Evolutionary conservation across 352 stramenopile species (phyloP).

Genomic region (Saprolegnia parasitica): DNA sequence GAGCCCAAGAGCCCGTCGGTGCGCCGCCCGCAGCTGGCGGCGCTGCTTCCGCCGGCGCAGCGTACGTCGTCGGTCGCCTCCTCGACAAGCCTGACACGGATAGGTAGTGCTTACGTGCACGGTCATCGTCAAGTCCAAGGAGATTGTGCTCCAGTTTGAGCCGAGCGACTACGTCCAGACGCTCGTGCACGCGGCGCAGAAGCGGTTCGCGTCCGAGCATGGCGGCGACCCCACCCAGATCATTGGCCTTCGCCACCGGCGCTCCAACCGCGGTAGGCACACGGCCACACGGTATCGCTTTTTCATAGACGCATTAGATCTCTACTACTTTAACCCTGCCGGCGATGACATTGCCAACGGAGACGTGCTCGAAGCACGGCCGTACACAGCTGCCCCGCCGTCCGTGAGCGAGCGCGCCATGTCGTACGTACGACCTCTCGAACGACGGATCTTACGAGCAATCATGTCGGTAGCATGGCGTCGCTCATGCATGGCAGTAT

Average conservation of each 20-base stretch:
- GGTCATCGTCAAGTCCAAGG: conserved; percentile 4
- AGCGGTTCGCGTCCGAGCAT: conserved; percentile 11
- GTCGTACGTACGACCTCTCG: conserved; percentile 13
- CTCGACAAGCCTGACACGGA: background rate
- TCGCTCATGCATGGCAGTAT: conserved; percentile 5
- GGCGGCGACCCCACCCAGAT: conserved; percentile 14
- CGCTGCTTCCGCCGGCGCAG: background rate
- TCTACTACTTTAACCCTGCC: conserved; percentile 29
- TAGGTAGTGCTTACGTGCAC: conserved; percentile 23
- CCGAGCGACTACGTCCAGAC: conserved; percentile 23
- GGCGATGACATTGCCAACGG: conserved; percentile 28
- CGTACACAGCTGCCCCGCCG: conserved; percentile 28
- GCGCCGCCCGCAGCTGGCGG: background rate
- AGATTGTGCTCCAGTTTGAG: conserved; percentile 24
- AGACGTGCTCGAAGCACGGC: conserved; percentile 31
- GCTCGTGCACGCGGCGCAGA: conserved; percentile 19
- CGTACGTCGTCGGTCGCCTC: background rate
- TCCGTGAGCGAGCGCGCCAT: conserved; percentile 25
- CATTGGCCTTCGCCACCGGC: conserved; percentile 16
- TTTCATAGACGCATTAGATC: conserved; percentile 4
- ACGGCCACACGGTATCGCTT: background rate
- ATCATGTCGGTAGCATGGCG: conserved; percentile 27
- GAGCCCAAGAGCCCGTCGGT: conserved; percentile 2
- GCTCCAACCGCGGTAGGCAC: conserved; percentile 16
- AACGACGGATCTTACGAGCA: background rate